A percentile compares a stretch with the other conserved stretches of the same genome.
phyloP scores from a whole-genome alignment of 2,329 filamentous ascomycete genomes.

The Leptosphaerulina australis region DNA sequence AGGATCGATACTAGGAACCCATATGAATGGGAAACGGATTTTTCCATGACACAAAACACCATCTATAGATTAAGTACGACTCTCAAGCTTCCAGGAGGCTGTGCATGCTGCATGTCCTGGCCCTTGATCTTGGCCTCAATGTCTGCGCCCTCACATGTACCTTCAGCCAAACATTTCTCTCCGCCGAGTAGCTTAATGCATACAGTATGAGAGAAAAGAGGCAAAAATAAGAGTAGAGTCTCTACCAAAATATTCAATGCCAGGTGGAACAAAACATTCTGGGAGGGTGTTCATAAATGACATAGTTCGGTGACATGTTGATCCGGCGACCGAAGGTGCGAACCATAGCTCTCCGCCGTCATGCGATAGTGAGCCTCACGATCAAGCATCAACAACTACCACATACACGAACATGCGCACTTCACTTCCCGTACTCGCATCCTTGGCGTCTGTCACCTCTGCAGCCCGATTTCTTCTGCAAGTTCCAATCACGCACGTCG shows the following conservation, averaged over 20 bases:
- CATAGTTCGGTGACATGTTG: slow-evolving; percentile 5
- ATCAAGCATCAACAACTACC: slow-evolving; percentile 10
- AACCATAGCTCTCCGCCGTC: slow-evolving; percentile 9
- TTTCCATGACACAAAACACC: too few species aligned
- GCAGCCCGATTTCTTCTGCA: slow-evolving; percentile 59
- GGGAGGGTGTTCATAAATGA: not conserved
- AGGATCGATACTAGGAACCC: too few species aligned
- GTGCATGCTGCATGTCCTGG: not conserved
- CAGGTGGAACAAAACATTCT: too few species aligned
- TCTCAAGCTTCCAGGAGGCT: not conserved
- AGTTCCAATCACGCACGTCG: slow-evolving; percentile 54
- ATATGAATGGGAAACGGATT: too few species aligned
- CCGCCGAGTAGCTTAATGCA: too few species aligned
- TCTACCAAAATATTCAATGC: too few species aligned
- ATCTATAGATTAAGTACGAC: not conserved
- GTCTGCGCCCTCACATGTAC: too few species aligned
- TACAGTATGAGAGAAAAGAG: too few species aligned
- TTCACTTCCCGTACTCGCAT: slow-evolving; percentile 51
- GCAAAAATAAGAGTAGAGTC: too few species aligned
- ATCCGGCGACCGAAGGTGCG: slow-evolving; percentile 12
- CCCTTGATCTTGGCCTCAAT: not conserved
- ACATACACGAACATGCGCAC: slow-evolving; percentile 31
- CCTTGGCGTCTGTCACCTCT: slow-evolving; percentile 47
- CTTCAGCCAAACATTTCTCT: too few species aligned
- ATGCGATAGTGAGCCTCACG: slow-evolving; percentile 5